Percentiles rank a stretch among this genome's conserved stretches.
Evolutionary conservation across 208 protist species (phyloP).

Genomic region (Leishmania gerbilli): DNA sequence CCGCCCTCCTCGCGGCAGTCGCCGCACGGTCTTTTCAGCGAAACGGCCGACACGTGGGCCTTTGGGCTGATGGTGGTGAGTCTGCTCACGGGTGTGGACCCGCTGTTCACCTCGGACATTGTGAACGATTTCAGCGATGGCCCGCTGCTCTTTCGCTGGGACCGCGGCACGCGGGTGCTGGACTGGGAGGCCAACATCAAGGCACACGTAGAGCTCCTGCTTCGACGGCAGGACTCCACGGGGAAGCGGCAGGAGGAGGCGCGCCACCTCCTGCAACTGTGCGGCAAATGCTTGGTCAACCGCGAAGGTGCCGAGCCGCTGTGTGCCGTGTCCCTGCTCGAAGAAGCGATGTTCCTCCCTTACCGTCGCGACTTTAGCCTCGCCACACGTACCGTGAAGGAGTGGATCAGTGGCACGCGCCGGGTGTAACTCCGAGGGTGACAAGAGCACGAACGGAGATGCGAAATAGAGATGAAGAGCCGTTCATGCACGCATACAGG

Average conservation of each 20-base stretch:
- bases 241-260: slow-evolving; percentile 24
- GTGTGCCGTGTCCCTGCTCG: slow-evolving; percentile 42
- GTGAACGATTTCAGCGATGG: slow-evolving; percentile 81
- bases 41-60: slow-evolving; percentile 67
- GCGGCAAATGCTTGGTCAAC: slow-evolving; percentile 69
- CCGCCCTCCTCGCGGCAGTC: slow-evolving; percentile 67
- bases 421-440: neutral
- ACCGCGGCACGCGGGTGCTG: slow-evolving; percentile 33
- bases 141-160: slow-evolving; percentile 53
- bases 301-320: slow-evolving; percentile 27
- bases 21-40: slow-evolving; percentile 64
- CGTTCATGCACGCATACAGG: neutral
- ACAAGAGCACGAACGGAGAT: neutral
- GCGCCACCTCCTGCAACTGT: slow-evolving; percentile 49
- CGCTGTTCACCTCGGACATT: slow-evolving; percentile 63
- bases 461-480: neutral
- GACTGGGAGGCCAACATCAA: slow-evolving; percentile 84
- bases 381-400: slow-evolving; percentile 32
- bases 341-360: slow-evolving; percentile 43
- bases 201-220: slow-evolving; percentile 45
- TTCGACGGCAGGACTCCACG: slow-evolving; percentile 37
- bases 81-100: slow-evolving; percentile 81
- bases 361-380: slow-evolving; percentile 30
- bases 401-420: slow-evolving; percentile 30
- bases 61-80: slow-evolving; percentile 63